phyloP scores from a whole-genome alignment of 352 stramenopile genomes.

The Phytophthora sp. region DNA sequence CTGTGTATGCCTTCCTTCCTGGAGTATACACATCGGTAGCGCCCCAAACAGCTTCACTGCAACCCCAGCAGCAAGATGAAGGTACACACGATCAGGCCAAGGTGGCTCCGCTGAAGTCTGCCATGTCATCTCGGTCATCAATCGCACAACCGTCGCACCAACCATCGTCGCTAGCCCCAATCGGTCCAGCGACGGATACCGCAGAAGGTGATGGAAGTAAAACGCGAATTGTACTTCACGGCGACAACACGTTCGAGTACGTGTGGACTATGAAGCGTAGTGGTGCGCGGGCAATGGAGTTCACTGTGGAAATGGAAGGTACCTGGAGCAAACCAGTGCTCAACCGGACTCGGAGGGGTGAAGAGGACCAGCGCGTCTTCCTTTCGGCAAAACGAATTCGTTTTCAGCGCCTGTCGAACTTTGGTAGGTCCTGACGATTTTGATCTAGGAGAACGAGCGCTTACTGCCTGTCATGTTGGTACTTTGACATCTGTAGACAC shows the following conservation, averaged over 20 bases:
- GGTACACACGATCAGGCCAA: slow-evolving; percentile 1
- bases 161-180: not conserved
- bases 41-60: not conserved
- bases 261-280: slow-evolving; percentile 65
- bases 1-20: slow-evolving; percentile 63
- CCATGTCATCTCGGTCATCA: not conserved
- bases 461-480: not conserved
- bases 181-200: not conserved
- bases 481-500: slow-evolving; percentile 53
- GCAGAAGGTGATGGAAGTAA: slow-evolving; percentile 42
- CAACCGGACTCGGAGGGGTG: slow-evolving; percentile 73
- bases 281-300: slow-evolving; percentile 67
- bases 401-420: slow-evolving; percentile 80
- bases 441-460: too few species aligned
- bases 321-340: slow-evolving; percentile 75
- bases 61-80: slow-evolving; percentile 19
- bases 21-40: slow-evolving; percentile 51
- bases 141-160: not conserved
- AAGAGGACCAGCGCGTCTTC: slow-evolving; percentile 77
- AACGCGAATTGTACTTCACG: slow-evolving; percentile 62
- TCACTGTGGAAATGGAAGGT: slow-evolving; percentile 69
- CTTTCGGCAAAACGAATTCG: slow-evolving; percentile 61
- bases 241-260: slow-evolving; percentile 87
- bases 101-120: slow-evolving; percentile 1
- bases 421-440: slow-evolving; percentile 49